Evolutionary conservation across 139 green algal genomes (phyloP), one percentile per base, ranked within the genome.

Genomic region (Astrephomene gubernaculifera): DNA sequence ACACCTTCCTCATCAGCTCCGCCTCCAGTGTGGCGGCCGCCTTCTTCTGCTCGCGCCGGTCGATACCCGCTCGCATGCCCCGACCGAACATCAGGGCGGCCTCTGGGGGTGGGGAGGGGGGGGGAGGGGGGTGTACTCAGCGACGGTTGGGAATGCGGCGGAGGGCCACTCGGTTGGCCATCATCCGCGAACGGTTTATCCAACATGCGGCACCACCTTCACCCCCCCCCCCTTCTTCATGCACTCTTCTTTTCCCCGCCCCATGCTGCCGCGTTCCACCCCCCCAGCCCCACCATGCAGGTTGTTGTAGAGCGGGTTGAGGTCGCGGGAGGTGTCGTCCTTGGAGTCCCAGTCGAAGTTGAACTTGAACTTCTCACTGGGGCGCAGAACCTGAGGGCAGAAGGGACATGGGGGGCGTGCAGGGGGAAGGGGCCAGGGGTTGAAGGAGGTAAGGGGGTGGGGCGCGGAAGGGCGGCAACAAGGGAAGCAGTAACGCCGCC

Each of bases 331-430:
- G 1, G 97, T 99, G 94, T 99, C 97, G 73, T 99, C 97, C 0
- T 85, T 88, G 9, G 93, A 94, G 68, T 98, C 96, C 97, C 97
- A 99, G 91, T 99, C 97, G 89, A 99, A 99, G 81, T 97, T 96
- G 93, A 99, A 98, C 65, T 81, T 87, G 79, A 97, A 98, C 92
- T 98, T 98, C 73, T 99, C 96, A 49, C 90, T 96, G 25, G 94
- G 91, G 83, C 96, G 96, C 29, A 96, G 45, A 21, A 83, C 31
- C 76, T 83, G 74, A 69, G n/a, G 39, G 61, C 61, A 39, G 61
- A 17, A 19, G 4, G 61, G 61, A 57, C 49, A 17, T 12, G 49
- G 49, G 49, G 17, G 49, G 49, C 14, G 49, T 25, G 49, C 14
- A 57, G 49, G 14, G 49, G 49, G 49, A 17, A 17, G 49, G 49